A percentile compares a stretch with the other conserved stretches of the same genome.
phyloP scores from a whole-genome alignment of 306 rosid species.

The Inga oerstediana region DNA sequence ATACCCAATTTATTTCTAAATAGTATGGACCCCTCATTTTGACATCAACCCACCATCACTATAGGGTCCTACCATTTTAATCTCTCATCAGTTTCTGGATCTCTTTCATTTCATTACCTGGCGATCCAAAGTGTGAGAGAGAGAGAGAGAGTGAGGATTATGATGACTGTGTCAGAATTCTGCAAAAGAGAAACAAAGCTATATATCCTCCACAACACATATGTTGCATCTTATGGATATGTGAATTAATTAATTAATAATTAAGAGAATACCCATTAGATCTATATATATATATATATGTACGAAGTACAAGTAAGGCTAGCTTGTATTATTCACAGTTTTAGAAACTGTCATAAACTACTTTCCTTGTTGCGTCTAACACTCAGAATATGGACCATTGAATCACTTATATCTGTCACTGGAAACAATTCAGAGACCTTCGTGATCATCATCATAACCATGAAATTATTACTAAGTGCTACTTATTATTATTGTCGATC shows the following conservation, averaged over 20 bases:
- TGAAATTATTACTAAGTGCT: background rate
- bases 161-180: background rate
- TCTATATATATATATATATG: background rate
- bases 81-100: slow-evolving; percentile 22
- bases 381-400: too few species aligned
- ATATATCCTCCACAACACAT: slow-evolving; percentile 10
- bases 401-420: too few species aligned
- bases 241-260: slow-evolving; percentile 17
- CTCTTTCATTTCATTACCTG: slow-evolving; percentile 18
- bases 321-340: background rate
- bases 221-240: background rate
- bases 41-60: slow-evolving; percentile 44
- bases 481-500: background rate
- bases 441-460: background rate
- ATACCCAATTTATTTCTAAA: background rate
- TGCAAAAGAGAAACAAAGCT: background rate
- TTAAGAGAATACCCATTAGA: background rate
- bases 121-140: background rate
- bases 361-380: background rate
- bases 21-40: slow-evolving; percentile 40
- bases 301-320: background rate
- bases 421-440: too few species aligned
- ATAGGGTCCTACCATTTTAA: slow-evolving; percentile 31
- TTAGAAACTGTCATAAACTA: slow-evolving; percentile 9
- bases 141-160: background rate